Evolutionary conservation across 768 basidiomycete species (phyloP).

Genomic region (Mycena vitilis): DNA sequence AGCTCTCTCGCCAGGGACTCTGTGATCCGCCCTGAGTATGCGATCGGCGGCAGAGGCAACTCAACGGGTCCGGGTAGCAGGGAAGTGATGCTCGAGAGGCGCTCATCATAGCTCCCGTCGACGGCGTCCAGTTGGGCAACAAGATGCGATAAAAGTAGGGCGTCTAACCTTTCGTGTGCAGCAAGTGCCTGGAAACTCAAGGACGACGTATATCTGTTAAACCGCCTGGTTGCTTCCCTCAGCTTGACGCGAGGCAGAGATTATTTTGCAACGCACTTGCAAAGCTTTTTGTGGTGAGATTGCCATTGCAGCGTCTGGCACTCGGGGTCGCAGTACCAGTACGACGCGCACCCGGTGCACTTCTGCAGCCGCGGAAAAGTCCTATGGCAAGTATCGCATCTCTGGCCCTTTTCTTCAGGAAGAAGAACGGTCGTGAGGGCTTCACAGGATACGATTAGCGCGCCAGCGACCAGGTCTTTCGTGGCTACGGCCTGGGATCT

Average conservation of each 20-base stretch:
- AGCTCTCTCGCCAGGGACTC: conserved; percentile 47
- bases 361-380: conserved; percentile 55
- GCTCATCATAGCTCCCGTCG: conserved; percentile 35
- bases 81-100: conserved; percentile 52
- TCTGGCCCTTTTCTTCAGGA: conserved; percentile 65
- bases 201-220: conserved; percentile 61
- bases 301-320: conserved; percentile 82
- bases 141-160: conserved; percentile 73
- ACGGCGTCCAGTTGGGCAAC: conserved; percentile 53
- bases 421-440: conserved; percentile 64
- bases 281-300: conserved; percentile 73
- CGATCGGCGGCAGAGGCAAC: conserved; percentile 49
- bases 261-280: conserved; percentile 53
- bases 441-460: conserved; percentile 56
- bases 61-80: conserved; percentile 58
- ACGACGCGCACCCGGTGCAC: conserved; percentile 75
- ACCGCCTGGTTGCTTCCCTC: conserved; percentile 32
- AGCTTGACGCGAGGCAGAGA: not conserved
- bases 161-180: conserved; percentile 67
- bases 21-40: conserved; percentile 34
- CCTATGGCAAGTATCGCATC: conserved; percentile 76
- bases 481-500: conserved; percentile 60
- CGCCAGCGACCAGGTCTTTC: conserved; percentile 55
- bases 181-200: conserved; percentile 59
- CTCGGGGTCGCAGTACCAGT: conserved; percentile 76